These are phyloP conservation scores for button mushroom (Agaricus bisporus) DNA, from an alignment of 768 basidiomycete genomes.

Conservation along the genomic window DNA sequence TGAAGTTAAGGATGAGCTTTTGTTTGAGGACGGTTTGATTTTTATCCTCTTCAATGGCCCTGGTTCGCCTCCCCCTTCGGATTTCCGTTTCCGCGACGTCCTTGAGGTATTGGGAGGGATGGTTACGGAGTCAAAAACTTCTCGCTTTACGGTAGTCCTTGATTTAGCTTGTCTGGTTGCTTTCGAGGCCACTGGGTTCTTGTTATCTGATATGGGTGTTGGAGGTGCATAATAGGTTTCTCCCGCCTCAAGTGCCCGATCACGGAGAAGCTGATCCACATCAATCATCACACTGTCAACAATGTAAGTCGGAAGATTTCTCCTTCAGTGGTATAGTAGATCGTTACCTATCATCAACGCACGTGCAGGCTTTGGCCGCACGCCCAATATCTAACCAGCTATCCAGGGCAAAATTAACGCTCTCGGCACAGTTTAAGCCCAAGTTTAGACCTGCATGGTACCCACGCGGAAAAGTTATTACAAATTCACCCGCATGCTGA, in stretches of 20 bases:
- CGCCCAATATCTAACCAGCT: constrained; percentile 90
- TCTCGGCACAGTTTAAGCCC: constrained; percentile 95
- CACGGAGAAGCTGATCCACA: constrained; percentile 76
- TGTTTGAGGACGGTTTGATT: constrained; percentile 27
- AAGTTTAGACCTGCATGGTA: constrained; percentile 98
- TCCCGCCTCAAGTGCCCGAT: constrained; percentile 46
- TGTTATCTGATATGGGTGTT: neutral
- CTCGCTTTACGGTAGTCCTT: constrained; percentile 17
- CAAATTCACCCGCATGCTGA: constrained; percentile 92
- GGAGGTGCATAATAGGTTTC: neutral
- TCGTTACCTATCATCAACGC: constrained; percentile 64
- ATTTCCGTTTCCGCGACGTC: constrained; percentile 31
- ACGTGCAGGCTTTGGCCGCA: constrained; percentile 69
- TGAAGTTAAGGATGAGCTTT: constrained; percentile 16
- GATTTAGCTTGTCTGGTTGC: constrained; percentile 15
- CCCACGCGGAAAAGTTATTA: constrained; percentile 91
- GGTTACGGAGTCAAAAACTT: constrained; percentile 13
- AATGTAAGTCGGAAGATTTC: constrained; percentile 1
- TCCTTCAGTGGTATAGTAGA: neutral
- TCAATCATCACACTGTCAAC: constrained; percentile 80
- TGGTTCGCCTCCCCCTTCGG: constrained; percentile 27
- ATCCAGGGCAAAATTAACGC: constrained; percentile 93
- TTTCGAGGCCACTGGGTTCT: constrained; percentile 14
- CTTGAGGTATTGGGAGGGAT: constrained; percentile 29
- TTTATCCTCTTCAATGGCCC: constrained; percentile 47